Base-by-base conservation (phyloP, 2,329 filamentous ascomycete species). In the Paraconiothyrium sp. region DNA sequence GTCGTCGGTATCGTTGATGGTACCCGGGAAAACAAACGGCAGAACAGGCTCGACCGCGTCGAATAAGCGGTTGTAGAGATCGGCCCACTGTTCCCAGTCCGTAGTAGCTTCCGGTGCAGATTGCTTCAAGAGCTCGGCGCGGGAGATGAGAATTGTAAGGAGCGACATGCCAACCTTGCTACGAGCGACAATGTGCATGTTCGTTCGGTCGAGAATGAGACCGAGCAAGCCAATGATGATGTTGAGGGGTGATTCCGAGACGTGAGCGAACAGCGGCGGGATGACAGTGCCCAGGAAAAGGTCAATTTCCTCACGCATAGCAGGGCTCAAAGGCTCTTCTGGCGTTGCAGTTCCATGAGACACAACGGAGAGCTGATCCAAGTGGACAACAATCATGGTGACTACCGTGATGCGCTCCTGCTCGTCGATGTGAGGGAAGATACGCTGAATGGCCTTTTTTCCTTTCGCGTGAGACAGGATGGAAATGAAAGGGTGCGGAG, bases 381-480 rank as follows among this genome's bases (percentile, higher is more conserved):
- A 88, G 72, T 98, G 93, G 55, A 97, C 90, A 61, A 97, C 88
- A 68, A 99, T 94, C 86, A 99, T 94, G 5, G 95, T 99, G 64
- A 99, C 85, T 65, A 98, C 93, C 0, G 94, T 98, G 24, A 95
- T 94, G 54, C 94, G 92, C 80, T 98, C 94, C 75, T 97, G 92
- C 64, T 94, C 91, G 66, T 92, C 91, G 56, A 97, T 92, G 73
- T 97, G 93, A 47, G 93, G 90, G 86, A 98, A 98, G 57, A 98
- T 92, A 58, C 95, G 92, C 54, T 93, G 93, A 63, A 99, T 93
- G 1, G 92, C 92, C 82, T 95, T 97, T 83, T 97, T 98, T 74
- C 95, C 95, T 83, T 99, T 99, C 69, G 90, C 88, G 73, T 95
- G 96, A 4, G 94, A 97, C 50, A 99, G 84, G 78, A 99, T 94